Evolutionary conservation across 495 filamentous ascomycete species (phyloP).

Genomic region (Cercophora sp.): DNA sequence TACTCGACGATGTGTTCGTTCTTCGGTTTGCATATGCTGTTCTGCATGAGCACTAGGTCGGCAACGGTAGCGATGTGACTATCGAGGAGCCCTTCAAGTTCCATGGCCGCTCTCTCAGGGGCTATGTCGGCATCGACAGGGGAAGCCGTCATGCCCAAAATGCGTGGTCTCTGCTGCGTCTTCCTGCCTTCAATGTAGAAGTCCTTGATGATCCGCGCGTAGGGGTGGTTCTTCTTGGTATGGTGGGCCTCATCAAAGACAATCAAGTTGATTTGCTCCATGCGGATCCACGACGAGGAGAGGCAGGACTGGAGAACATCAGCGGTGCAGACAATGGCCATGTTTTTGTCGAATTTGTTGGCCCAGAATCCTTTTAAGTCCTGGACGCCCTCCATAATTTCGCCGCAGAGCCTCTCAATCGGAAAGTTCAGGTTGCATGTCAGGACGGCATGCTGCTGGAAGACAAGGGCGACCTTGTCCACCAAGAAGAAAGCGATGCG

Average conservation of each 20-base stretch:
- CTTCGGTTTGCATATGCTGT: conserved; percentile 53
- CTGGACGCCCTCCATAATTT: conserved; percentile 51
- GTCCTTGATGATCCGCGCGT: conserved; percentile 87
- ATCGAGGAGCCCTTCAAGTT: conserved; percentile 75
- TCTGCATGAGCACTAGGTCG: conserved; percentile 58
- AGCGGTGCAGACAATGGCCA: conserved; percentile 91
- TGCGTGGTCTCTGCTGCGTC: conserved; percentile 57
- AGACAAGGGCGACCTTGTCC: conserved; percentile 84
- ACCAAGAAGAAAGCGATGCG: conserved; percentile 85
- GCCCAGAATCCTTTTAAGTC: conserved; percentile 65
- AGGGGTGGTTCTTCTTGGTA: conserved; percentile 90
- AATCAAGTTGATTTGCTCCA: conserved; percentile 81
- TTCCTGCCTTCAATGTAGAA: conserved; percentile 56
- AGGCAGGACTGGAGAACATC: conserved; percentile 78
- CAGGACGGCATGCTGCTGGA: conserved; percentile 83
- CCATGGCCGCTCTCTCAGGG: conserved; percentile 64
- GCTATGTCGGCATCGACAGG: conserved; percentile 83
- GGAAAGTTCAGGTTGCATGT: conserved; percentile 78
- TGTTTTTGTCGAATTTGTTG: conserved; percentile 62
- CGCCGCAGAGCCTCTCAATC: conserved; percentile 75
- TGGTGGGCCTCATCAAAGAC: conserved; percentile 98
- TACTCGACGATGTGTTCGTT: conserved; percentile 60
- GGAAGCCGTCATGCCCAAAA: conserved; percentile 97
- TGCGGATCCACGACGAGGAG: conserved; percentile 74
- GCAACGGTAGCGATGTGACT: conserved; percentile 78